Evolutionary conservation across 192 early-diverging fungal genomes (phyloP), one percentile per base, ranked within the genome.

Genomic region (Umbelopsis ramanniana): DNA sequence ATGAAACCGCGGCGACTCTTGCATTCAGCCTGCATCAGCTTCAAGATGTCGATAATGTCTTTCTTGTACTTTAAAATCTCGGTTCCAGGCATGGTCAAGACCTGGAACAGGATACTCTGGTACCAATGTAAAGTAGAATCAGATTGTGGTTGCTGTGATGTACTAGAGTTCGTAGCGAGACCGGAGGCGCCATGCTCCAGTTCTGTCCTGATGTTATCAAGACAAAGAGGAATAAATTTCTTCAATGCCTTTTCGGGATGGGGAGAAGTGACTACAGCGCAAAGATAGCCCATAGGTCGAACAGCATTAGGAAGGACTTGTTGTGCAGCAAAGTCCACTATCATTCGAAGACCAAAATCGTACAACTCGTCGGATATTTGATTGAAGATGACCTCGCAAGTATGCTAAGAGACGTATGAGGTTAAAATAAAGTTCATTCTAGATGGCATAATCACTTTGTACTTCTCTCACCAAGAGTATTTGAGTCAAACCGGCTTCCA

Each of bases 91-190:
- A 78, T 71, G 22, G 74, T 68, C 6, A 91, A 52, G 4, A 92
- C 76, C 22, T 83, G 85, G 57, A 84, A 86, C 11, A 94, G 60
- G 40, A 93, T 87, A 21, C 74, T 80, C 60, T 95, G 94, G 70
- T 90, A 87, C 89, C 93, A 95, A 74, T 95, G 94, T 29, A 94
- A 74, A 10, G 82, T 86, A 0, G 92, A 79, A 73, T 92, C 91
- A 5, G 87, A 86, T 74, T 75, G 81, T 43, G 74, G 74, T 40
- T 73, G 74, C 11, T 79, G 82, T 3, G 82, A 88, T 17, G 67
- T 67, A 46, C 79, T 72, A 15, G 82, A 72, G 46, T 82, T 72
- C 0, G 86, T 81, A 15, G 85, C 83, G 5, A 76, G 76, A 0
- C 88, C 83, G 3, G 82, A 76, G 35, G 93, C 93, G 17, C 88